These are phyloP conservation scores for Ogataea neopini DNA, from an alignment of 805 yeast species.

Conservation along the genomic window DNA sequence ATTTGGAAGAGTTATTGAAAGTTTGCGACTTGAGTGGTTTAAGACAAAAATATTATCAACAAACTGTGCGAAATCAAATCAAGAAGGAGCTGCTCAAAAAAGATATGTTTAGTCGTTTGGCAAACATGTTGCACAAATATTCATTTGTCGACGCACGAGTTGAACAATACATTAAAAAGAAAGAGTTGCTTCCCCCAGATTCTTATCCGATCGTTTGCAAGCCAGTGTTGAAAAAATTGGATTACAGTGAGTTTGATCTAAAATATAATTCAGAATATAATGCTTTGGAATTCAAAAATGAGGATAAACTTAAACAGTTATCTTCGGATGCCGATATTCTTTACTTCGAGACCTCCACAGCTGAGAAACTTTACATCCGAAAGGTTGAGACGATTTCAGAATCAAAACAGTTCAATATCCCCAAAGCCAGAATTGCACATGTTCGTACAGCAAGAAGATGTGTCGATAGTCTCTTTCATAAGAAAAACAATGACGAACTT, in stretches of 20 bases:
- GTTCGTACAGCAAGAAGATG: conserved; percentile 9
- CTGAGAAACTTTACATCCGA: conserved; percentile 17
- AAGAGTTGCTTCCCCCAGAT: conserved; percentile 16
- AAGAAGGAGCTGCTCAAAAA: conserved; percentile 14
- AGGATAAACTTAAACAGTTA: conserved; percentile 16
- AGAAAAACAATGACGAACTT: conserved; percentile 3
- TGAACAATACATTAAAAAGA: conserved; percentile 19
- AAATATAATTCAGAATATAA: conserved; percentile 17
- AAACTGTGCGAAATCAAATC: conserved; percentile 12
- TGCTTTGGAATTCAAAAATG: conserved; percentile 19
- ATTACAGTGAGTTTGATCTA: conserved; percentile 14
- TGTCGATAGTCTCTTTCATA: conserved; percentile 9
- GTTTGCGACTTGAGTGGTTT: conserved; percentile 28
- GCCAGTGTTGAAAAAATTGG: conserved; percentile 23
- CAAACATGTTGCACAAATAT: conserved; percentile 10
- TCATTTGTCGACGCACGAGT: conserved; percentile 15
- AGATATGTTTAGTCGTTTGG: conserved; percentile 12
- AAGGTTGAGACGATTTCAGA: conserved; percentile 11
- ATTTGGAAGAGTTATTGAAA: conserved; percentile 21
- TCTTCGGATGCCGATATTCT: conserved; percentile 26
- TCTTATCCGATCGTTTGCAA: conserved; percentile 25
- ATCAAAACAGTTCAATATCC: conserved; percentile 6
- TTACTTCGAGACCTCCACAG: conserved; percentile 17
- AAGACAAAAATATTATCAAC: conserved; percentile 20
- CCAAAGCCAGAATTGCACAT: conserved; percentile 15